Conservation (phyloP, 2,329 filamentous ascomycete species). For the Fusarium vanettenii region DNA sequence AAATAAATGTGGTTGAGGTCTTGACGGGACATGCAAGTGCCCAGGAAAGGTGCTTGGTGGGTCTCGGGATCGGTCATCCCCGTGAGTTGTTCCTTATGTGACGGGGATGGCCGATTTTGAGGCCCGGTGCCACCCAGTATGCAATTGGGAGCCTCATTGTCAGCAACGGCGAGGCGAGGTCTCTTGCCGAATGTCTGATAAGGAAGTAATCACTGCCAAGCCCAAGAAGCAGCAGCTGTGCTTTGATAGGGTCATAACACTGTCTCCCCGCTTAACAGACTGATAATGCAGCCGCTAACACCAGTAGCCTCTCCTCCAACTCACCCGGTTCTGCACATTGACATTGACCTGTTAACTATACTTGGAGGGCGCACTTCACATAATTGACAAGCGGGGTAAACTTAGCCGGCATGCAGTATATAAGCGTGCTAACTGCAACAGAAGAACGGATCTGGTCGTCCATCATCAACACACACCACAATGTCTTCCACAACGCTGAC, state of each 20-base stretch:
- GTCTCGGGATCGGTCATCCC: not conserved
- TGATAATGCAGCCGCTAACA: not conserved
- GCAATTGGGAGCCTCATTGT: not conserved
- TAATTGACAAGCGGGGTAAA: not conserved
- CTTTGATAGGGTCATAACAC: not conserved
- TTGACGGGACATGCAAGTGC: not conserved
- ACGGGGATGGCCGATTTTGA: not conserved
- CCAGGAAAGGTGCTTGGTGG: not conserved
- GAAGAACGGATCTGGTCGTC: not conserved
- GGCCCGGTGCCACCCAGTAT: not conserved
- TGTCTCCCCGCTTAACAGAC: not conserved
- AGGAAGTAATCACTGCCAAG: not conserved
- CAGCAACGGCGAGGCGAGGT: not conserved
- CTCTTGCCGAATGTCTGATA: not conserved
- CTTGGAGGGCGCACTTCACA: slow-evolving; percentile 27
- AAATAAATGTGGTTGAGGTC: not conserved
- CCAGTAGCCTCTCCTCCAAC: not conserved
- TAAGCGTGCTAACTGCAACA: not conserved
- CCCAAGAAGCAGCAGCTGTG: not conserved
- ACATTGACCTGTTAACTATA: not conserved
- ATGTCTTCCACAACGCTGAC: slow-evolving; percentile 22
- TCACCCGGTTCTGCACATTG: not conserved
- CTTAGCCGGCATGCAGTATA: not conserved
- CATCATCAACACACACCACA: not conserved
- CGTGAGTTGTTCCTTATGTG: not conserved